phyloP scores from a whole-genome alignment of 2,329 filamentous ascomycete genomes.

The Aspergillus carbonarius region DNA sequence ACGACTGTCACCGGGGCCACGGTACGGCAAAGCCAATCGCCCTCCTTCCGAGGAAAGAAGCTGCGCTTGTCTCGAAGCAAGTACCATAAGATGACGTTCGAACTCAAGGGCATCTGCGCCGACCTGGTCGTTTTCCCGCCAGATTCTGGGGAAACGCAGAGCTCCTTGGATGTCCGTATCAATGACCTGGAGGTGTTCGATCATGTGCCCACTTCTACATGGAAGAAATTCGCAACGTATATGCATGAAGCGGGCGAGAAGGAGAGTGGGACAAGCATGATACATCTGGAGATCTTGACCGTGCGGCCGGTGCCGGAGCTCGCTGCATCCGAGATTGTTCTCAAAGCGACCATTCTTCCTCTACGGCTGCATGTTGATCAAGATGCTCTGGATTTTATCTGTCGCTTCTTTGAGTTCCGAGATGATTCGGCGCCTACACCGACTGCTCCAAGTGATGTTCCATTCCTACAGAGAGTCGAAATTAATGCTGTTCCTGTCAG shows the following conservation, averaged over 20 bases:
- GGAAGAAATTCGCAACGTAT: conserved; percentile 97
- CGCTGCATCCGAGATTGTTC: conserved; percentile 83
- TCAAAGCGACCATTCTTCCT: conserved; percentile 76
- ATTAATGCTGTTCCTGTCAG: conserved; percentile 79
- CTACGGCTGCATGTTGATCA: conserved; percentile 93
- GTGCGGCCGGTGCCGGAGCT: conserved; percentile 82
- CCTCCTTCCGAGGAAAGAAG: conserved; percentile 51
- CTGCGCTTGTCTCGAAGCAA: conserved; percentile 81
- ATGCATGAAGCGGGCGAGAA: conserved; percentile 83
- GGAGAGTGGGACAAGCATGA: conserved; percentile 83
- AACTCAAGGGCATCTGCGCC: conserved; percentile 78
- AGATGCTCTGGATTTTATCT: conserved; percentile 95
- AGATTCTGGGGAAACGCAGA: conserved; percentile 75
- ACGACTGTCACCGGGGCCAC: conserved; percentile 51
- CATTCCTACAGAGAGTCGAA: conserved; percentile 88
- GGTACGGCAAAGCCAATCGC: conserved; percentile 35
- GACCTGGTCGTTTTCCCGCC: conserved; percentile 81
- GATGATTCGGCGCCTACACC: conserved; percentile 62
- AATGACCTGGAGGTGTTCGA: conserved; percentile 87
- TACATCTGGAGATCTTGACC: conserved; percentile 82
- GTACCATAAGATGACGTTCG: conserved; percentile 92
- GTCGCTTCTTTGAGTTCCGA: conserved; percentile 96
- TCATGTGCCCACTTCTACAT: conserved; percentile 90
- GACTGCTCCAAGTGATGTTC: conserved; percentile 66
- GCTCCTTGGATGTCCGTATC: conserved; percentile 80